A percentile compares a stretch with the other conserved stretches of the same genome.
Conservation (phyloP, 148 eudicot species). For the Fagopyrum esculentum region DNA sequence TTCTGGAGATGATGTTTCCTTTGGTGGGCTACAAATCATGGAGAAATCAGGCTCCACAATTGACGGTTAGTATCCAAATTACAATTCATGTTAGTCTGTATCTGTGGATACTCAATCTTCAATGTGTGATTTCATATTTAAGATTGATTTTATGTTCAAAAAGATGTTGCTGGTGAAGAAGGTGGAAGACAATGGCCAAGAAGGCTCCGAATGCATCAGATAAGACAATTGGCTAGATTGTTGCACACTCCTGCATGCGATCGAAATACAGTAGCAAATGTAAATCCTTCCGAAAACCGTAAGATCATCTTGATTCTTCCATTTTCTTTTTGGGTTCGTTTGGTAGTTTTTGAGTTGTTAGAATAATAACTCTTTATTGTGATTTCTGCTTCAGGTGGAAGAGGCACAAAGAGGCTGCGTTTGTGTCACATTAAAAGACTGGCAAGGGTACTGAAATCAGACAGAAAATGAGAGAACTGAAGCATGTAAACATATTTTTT, state of each 20-base stretch:
- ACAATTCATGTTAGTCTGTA: too few relatives aligned
- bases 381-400: conserved; percentile 21
- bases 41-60: conserved; percentile 11
- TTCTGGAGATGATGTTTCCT: neutral
- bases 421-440: conserved; percentile 36
- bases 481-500: neutral
- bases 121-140: too few relatives aligned
- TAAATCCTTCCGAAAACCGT: conserved; percentile 18
- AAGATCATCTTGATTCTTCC: conserved; percentile 12
- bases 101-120: too few relatives aligned
- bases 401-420: conserved; percentile 21
- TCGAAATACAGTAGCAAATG: conserved; percentile 13
- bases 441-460: conserved; percentile 31
- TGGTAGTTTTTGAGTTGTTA: neutral
- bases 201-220: conserved; percentile 29
- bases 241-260: conserved; percentile 17
- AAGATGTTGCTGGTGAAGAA: neutral
- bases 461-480: neutral
- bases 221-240: conserved; percentile 39
- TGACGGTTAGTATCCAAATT: conserved; percentile 12
- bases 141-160: neutral
- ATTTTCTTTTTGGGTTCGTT: neutral
- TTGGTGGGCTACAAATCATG: neutral
- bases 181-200: neutral
- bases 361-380: neutral